phyloP scores from a whole-genome alignment of 2,329 filamentous ascomycete species.

The Bertia moriformis region DNA sequence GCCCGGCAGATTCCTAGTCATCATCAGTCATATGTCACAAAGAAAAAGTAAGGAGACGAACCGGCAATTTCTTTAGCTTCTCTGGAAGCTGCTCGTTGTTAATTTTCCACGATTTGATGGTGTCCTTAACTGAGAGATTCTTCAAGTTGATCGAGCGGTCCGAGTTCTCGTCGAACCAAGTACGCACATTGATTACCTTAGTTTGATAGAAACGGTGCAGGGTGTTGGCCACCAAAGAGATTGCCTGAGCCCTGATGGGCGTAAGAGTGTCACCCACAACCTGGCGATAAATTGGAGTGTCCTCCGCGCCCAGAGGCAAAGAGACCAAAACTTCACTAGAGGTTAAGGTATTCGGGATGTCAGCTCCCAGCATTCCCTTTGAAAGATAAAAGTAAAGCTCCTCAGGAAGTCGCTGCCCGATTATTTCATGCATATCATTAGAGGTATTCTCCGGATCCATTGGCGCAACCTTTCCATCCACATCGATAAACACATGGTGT shows the following conservation, averaged over 20 bases:
- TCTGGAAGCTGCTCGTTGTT: slow-evolving; percentile 23
- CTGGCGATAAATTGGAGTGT: slow-evolving; percentile 41
- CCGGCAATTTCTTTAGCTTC: background rate
- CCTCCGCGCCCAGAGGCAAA: slow-evolving; percentile 45
- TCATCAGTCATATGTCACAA: too few species aligned
- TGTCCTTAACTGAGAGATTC: slow-evolving; percentile 32
- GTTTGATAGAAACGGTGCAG: slow-evolving; percentile 49
- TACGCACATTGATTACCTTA: slow-evolving; percentile 38
- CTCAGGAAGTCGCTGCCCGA: slow-evolving; percentile 48
- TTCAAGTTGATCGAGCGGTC: slow-evolving; percentile 33
- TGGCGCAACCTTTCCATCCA: slow-evolving; percentile 39
- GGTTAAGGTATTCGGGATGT: slow-evolving; percentile 48
- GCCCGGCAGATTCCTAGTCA: background rate
- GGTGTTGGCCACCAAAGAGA: slow-evolving; percentile 42
- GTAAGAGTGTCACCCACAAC: slow-evolving; percentile 39
- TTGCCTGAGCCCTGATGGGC: slow-evolving; percentile 37
- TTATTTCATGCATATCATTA: slow-evolving; percentile 46
- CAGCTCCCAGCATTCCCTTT: slow-evolving; percentile 40
- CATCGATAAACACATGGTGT: slow-evolving; percentile 44
- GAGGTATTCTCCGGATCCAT: slow-evolving; percentile 36
- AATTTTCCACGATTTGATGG: slow-evolving; percentile 42
- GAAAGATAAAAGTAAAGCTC: slow-evolving; percentile 53
- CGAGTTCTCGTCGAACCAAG: slow-evolving; percentile 40
- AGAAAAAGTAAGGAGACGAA: background rate
- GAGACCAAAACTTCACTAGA: slow-evolving; percentile 41